Conservation (phyloP, 768 basidiomycete genomes). For the Lactarius psammicola region DNA sequence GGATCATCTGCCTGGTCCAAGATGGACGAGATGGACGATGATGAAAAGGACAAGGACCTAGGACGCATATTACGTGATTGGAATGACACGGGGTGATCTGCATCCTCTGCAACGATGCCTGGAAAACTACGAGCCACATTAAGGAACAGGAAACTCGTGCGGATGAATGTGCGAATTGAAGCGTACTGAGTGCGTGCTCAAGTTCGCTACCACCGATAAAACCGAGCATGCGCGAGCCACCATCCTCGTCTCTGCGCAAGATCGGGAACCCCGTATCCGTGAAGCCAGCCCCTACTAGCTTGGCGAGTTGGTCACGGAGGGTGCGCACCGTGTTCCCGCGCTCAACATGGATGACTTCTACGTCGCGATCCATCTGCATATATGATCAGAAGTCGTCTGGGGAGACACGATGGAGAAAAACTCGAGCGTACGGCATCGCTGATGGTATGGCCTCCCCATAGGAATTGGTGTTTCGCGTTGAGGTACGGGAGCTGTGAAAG, state of each 20-base stretch:
- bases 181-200: constrained; percentile 84
- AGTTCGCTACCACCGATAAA: constrained; percentile 93
- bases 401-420: constrained; percentile 10
- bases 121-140: constrained; percentile 4
- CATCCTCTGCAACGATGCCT: constrained; percentile 76
- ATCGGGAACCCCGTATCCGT: constrained; percentile 89
- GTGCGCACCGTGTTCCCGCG: constrained; percentile 71
- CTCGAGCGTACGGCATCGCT: constrained; percentile 66
- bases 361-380: constrained; percentile 60
- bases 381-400: constrained; percentile 5
- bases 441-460: constrained; percentile 78
- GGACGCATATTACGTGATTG: constrained; percentile 42
- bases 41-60: constrained; percentile 39
- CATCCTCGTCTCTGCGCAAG: constrained; percentile 49
- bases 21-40: constrained; percentile 63
- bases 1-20: constrained; percentile 44
- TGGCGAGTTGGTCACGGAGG: constrained; percentile 67
- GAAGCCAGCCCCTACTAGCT: constrained; percentile 54
- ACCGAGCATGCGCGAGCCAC: constrained; percentile 69
- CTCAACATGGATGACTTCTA: constrained; percentile 71
- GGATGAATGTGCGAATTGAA: constrained; percentile 1
- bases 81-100: constrained; percentile 67
- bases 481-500: constrained; percentile 89
- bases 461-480: constrained; percentile 84
- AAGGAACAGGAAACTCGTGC: background rate